Base-by-base conservation (phyloP, 768 basidiomycete species). In the Russula earlei region DNA sequence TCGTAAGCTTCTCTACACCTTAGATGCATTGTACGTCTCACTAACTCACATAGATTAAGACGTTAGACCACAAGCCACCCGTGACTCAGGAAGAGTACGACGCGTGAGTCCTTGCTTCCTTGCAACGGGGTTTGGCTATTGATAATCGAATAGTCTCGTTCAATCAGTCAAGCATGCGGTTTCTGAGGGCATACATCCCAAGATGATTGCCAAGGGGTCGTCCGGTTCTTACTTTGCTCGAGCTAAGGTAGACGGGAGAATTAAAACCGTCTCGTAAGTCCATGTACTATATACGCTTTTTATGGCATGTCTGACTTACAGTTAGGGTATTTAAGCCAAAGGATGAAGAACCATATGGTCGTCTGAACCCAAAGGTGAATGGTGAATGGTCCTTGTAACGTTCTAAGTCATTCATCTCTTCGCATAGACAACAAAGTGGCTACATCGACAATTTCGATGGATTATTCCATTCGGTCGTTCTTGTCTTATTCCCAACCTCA, bases 181-280 rank as follows among this genome's bases (percentile, higher is more conserved):
- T 60, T 56, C 72, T 6, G 85, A 83, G 22, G 90, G 89, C 12
- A 77, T 90, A 41, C 90, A 94, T 63, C 91, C 91, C 10, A 90
- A 91, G 68, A 87, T 94, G 81, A 94, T 94, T 48, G 70, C 80
- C 5, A 92, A 91, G 65, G 92, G 92, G 11, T 91, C 87, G 2
- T 89, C 86, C 5, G 92, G 92, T 0, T 90, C 87, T 44, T 95
- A 95, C 70, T 94, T 94, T 69, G 90, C 87, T n/a, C 81, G 88
- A 55, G 80, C 84, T 1, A 91, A 85, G 69, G 71, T 75, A n/a
- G 85, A 88, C 14, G 85, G 85, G 20, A 74, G 77, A 43, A 77
- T 90, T 7, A 84, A 87, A 59, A 90, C 86, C 14, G 83, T 91
- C 42, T 88, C 85, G 88, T 89, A 65, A 69, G 87, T 72, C 14